phyloP scores from a whole-genome alignment of 75 land plant species.

The Pseudotsuga menziesii region DNA sequence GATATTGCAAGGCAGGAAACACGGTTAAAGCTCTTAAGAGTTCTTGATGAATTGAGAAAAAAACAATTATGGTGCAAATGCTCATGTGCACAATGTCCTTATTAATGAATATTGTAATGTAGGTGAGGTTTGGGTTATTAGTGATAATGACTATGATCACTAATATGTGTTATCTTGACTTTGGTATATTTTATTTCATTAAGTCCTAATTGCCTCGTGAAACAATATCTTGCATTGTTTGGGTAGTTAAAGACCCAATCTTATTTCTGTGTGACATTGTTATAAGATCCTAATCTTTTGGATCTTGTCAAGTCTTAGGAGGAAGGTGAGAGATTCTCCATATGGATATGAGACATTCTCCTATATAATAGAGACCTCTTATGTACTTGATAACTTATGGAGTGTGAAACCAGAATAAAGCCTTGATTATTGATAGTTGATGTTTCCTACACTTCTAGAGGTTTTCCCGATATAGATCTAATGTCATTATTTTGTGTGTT shows the following conservation, averaged over 20 bases:
- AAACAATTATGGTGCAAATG: no score
- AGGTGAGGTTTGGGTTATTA: constrained; percentile 13
- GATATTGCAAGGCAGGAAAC: constrained; percentile 14
- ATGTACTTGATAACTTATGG: no score
- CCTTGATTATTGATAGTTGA: no score
- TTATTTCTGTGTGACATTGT: constrained; percentile 10
- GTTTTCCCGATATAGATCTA: no score
- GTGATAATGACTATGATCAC: background rate
- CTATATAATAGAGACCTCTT: no score
- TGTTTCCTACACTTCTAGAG: no score
- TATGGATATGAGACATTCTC: background rate
- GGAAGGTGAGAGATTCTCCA: constrained; percentile 10
- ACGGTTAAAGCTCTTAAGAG: background rate
- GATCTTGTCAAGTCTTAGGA: background rate
- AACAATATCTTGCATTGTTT: background rate
- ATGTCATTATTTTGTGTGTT: no score
- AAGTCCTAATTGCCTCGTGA: background rate
- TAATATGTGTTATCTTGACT: background rate
- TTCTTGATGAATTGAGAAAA: background rate
- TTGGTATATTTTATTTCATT: constrained; percentile 9
- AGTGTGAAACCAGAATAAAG: no score
- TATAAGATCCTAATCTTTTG: background rate
- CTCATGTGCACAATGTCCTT: constrained; percentile 44
- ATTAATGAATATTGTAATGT: constrained; percentile 54
- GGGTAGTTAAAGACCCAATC: constrained; percentile 1